These are phyloP conservation scores for Inonotus hispidus DNA, from an alignment of 1,284 basidiomycete species.

Conservation along the genomic window DNA sequence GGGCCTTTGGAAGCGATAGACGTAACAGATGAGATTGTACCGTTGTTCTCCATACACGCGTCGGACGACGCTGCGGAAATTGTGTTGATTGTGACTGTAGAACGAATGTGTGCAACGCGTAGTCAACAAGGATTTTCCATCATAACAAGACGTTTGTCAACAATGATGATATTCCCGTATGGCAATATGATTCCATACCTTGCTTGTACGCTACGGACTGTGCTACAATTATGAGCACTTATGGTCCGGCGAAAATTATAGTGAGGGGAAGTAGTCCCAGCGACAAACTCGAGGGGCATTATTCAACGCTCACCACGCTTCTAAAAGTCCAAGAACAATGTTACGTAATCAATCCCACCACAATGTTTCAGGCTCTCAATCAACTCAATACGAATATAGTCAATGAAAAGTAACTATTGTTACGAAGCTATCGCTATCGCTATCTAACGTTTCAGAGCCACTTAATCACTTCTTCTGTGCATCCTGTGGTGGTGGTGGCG, in stretches of 20 bases:
- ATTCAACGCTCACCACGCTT: background rate
- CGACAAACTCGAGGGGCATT: background rate
- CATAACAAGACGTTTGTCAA: background rate
- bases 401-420: background rate
- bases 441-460: background rate
- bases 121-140: conserved; percentile 3
- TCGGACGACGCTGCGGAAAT: conserved; percentile 49
- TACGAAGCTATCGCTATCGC: background rate
- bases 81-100: conserved; percentile 1
- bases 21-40: conserved; percentile 38
- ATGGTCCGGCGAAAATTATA: background rate
- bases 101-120: conserved; percentile 3
- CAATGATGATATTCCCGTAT: background rate
- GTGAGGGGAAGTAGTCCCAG: background rate
- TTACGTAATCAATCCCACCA: background rate
- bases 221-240: conserved; percentile 1
- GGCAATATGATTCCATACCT: background rate
- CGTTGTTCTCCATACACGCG: conserved; percentile 75
- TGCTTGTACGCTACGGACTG: conserved; percentile 1
- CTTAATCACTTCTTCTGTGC: conserved; percentile 51
- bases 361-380: background rate
- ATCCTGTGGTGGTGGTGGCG: conserved; percentile 51
- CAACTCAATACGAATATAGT: background rate
- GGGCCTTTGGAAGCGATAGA: conserved; percentile 33
- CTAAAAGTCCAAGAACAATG: background rate